A percentile compares a stretch with the other conserved stretches of the same genome.
phyloP scores from a whole-genome alignment of 352 stramenopile genomes.

The Phytophthora constricta region DNA sequence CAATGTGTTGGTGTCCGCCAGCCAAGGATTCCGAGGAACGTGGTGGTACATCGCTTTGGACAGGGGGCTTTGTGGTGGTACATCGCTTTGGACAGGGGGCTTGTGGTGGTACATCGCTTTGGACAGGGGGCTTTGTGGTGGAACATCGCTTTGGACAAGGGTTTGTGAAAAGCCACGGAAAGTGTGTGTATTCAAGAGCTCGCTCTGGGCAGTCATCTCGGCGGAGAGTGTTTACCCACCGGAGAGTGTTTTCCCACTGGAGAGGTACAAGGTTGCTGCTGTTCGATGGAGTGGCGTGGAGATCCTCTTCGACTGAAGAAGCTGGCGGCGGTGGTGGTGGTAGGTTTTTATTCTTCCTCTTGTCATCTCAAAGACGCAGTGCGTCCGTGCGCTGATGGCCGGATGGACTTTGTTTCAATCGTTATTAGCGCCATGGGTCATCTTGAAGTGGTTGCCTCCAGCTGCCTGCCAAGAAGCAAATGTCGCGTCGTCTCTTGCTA shows the following conservation, averaged over 20 bases:
- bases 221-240: neutral
- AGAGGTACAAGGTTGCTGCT: neutral
- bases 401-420: neutral
- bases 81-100: too few relatives aligned
- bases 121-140: too few relatives aligned
- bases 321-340: neutral
- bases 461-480: too few relatives aligned
- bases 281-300: slow-evolving; percentile 30
- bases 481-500: too few relatives aligned
- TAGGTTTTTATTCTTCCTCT: slow-evolving; percentile 7
- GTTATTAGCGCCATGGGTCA: too few relatives aligned
- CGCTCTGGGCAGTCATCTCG: neutral
- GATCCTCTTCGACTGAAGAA: slow-evolving; percentile 6
- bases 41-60: too few relatives aligned
- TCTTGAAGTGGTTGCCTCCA: too few relatives aligned
- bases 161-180: too few relatives aligned
- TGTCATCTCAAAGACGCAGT: slow-evolving; percentile 9
- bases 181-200: too few relatives aligned
- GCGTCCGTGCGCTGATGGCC: neutral
- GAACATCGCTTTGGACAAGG: too few relatives aligned
- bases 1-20: slow-evolving; percentile 11
- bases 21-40: slow-evolving; percentile 30
- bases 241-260: neutral
- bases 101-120: too few relatives aligned
- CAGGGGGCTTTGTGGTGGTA: too few relatives aligned